Evolutionary conservation across 805 yeast genomes (phyloP).

Genomic region (Tetrapisispora fleetii): DNA sequence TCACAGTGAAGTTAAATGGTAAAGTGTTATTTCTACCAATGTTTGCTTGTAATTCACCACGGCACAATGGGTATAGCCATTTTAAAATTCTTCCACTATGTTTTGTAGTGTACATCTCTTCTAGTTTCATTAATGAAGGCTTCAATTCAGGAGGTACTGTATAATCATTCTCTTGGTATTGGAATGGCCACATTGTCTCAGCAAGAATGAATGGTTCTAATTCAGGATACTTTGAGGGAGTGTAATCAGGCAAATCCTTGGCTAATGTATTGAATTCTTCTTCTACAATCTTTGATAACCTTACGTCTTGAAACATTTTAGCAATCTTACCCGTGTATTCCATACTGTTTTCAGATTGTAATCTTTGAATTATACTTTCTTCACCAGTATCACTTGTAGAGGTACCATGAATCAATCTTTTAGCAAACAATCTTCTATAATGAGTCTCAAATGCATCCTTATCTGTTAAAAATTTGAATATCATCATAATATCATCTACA

Average conservation of each 20-base stretch:
- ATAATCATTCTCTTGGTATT: slow-evolving; percentile 34
- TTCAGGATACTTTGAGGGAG: slow-evolving; percentile 31
- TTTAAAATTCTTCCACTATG: slow-evolving; percentile 83
- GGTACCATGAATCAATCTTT: slow-evolving; percentile 77
- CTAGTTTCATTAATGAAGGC: slow-evolving; percentile 56
- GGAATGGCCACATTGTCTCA: slow-evolving; percentile 80
- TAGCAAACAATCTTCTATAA: slow-evolving; percentile 82
- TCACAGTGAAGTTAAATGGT: slow-evolving; percentile 70
- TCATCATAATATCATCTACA: slow-evolving; percentile 74
- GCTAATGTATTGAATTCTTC: slow-evolving; percentile 31
- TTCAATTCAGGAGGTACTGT: slow-evolving; percentile 59
- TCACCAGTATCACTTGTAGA: slow-evolving; percentile 76
- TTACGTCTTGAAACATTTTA: slow-evolving; percentile 92
- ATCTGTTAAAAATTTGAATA: slow-evolving; percentile 82
- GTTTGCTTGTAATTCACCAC: slow-evolving; percentile 85
- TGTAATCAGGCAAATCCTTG: slow-evolving; percentile 24
- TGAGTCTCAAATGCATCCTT: slow-evolving; percentile 92
- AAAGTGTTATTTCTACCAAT: slow-evolving; percentile 72
- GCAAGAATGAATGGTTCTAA: slow-evolving; percentile 75
- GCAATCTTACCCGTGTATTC: slow-evolving; percentile 92
- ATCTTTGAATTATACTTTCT: slow-evolving; percentile 70
- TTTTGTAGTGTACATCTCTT: slow-evolving; percentile 56
- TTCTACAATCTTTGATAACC: slow-evolving; percentile 68
- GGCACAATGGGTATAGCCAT: slow-evolving; percentile 94
- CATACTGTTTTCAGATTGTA: slow-evolving; percentile 80